Evolutionary conservation across 805 yeast genomes (phyloP).

Genomic region (Yarrowia hollandica): DNA sequence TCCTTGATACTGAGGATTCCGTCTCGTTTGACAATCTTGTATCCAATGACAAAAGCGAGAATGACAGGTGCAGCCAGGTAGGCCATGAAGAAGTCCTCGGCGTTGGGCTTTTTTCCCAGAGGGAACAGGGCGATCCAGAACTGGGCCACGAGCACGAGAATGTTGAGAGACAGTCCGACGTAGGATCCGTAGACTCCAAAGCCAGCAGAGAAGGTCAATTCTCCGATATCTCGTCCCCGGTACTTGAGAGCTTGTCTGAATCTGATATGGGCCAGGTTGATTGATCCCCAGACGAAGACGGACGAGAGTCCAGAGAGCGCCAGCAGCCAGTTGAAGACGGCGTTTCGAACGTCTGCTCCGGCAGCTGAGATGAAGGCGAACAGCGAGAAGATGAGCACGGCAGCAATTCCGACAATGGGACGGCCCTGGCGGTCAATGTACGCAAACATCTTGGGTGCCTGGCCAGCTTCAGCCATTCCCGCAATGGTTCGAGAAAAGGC

Average conservation of each 20-base stretch:
- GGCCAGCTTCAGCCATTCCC: slow-evolving; percentile 1
- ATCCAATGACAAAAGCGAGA: background rate
- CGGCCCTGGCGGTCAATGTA: slow-evolving; percentile 16
- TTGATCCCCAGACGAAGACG: background rate
- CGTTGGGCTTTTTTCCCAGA: background rate
- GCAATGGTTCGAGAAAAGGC: slow-evolving; percentile 5
- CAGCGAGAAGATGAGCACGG: background rate
- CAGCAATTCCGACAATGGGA: background rate
- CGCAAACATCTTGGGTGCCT: background rate
- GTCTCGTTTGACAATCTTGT: slow-evolving; percentile 3
- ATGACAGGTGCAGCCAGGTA: slow-evolving; percentile 11
- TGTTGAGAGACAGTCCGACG: background rate
- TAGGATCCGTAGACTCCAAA: slow-evolving; percentile 9
- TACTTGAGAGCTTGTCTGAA: slow-evolving; percentile 12
- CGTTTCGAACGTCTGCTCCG: background rate
- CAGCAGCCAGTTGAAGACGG: slow-evolving; percentile 9
- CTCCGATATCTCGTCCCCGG: background rate
- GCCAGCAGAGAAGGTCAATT: background rate
- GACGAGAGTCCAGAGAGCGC: background rate
- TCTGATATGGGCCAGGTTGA: slow-evolving; percentile 2
- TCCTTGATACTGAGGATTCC: background rate
- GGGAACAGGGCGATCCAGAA: slow-evolving; percentile 11
- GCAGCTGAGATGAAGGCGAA: slow-evolving; percentile 4
- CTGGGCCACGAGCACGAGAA: background rate
- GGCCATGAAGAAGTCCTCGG: background rate